Evolutionary conservation across 2,329 filamentous ascomycete species (phyloP), one percentile per base, ranked within the genome.

Genomic region (Dothideomycetes sp.): DNA sequence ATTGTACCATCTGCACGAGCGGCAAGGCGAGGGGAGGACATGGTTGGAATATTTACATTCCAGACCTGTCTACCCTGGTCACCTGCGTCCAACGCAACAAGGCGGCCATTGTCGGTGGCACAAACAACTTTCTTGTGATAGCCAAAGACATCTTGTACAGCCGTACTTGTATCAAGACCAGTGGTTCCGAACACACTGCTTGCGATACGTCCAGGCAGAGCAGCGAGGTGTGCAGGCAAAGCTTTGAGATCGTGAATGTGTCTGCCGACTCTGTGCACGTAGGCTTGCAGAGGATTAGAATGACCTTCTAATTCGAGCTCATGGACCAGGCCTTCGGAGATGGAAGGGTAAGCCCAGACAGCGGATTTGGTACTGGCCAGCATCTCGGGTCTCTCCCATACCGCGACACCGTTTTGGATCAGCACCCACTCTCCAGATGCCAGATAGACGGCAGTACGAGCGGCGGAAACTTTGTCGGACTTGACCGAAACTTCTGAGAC

Each of bases 261-360:
- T 32, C 91, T 82, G 48, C 74, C 82, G 11, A 94, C 71, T 11
- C 91, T 82, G 62, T 95, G 87, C 19, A 89, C 64, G 55, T 94
- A 98, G n/a, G 91, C 91, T 9, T 74, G 70, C 5, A 84, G 54
- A 3, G 84, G 71, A 56, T 82, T 94, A 54, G 81, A 82, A 56
- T 94, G 83, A 4, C 84, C 83, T 63, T 98, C 89, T 17, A 84
- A 76, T 50, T 94, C 83, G 6, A 96, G 69, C 20, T 86, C 84
- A 57, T 84, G 80, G 5, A 80, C 86, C 34, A 95, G 68, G 12
- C 74, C 74, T 49, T 81, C 77, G 10, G 81, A 79, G 5, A 85
- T 73, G 24, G 50, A 44, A 29, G 56, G 53, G 35, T 89, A 84
- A 1, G 82, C 83, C 74, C 85, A 94, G 9, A 77, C 76, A 25